phyloP scores from a whole-genome alignment of 768 basidiomycete species.

The Pleurotus tuber-regium region DNA sequence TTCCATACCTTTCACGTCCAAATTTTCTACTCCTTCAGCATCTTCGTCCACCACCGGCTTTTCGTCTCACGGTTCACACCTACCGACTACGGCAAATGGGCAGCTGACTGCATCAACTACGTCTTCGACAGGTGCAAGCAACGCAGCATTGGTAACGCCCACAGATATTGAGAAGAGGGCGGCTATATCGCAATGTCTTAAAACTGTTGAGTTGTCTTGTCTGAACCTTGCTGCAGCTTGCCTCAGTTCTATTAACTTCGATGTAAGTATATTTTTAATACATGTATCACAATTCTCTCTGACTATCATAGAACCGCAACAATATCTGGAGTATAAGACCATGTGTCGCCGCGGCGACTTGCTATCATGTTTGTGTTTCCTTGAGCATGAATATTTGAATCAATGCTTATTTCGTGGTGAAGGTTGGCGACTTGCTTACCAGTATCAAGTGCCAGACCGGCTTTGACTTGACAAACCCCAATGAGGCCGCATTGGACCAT shows the following conservation, averaged over 20 bases:
- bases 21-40: no score
- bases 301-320: slow-evolving; percentile 9
- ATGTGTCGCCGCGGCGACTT: slow-evolving; percentile 18
- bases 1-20: no score
- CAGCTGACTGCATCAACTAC: no score
- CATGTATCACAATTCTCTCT: no score
- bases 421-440: slow-evolving; percentile 15
- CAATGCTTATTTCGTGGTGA: no score
- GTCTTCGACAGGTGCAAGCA: no score
- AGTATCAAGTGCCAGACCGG: slow-evolving; percentile 17
- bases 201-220: slow-evolving; percentile 13
- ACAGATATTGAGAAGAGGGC: slow-evolving; percentile 9
- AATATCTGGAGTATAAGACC: slow-evolving; percentile 12
- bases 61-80: no score
- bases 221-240: slow-evolving; percentile 14
- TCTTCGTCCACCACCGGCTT: no score
- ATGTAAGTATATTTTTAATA: no score
- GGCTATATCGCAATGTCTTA: slow-evolving; percentile 11
- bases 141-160: no score
- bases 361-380: slow-evolving; percentile 11
- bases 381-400: no score
- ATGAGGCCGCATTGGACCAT: slow-evolving; percentile 11
- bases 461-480: slow-evolving; percentile 4
- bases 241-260: slow-evolving; percentile 3
- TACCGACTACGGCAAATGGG: no score